Evolutionary conservation across 768 basidiomycete genomes (phyloP), one percentile per base, ranked within the genome.

Genomic region (Panaeolus cyanescens): DNA sequence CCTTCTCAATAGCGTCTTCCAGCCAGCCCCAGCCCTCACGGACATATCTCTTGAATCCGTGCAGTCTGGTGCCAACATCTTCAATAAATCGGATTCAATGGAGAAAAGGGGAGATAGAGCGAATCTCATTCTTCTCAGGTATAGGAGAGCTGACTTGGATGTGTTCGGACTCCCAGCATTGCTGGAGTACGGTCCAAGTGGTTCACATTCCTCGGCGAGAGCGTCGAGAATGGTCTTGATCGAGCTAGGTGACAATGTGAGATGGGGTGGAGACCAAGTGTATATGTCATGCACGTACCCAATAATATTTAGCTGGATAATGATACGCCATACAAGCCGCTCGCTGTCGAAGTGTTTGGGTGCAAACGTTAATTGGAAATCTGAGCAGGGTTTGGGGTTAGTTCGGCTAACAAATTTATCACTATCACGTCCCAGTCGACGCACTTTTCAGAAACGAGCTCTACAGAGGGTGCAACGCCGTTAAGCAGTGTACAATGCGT

Each of bases 231-330:
- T 80, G 1, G 74, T 75, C 68, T 85, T 87, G 62, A 90, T 73
- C 17, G 86, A 86, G 1, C 87, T 61, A 37, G n/a, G n/a, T n/a
- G n/a, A n/a, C n/a, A n/a, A n/a, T n/a, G n/a, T 15, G 31, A 13
- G 50, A 50, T 28, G 32, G 31, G 8, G 17, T 19, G n/a, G n/a
- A n/a, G n/a, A n/a, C n/a, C n/a, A n/a, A n/a, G n/a, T n/a, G n/a
- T n/a, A n/a, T n/a, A n/a, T n/a, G n/a, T n/a, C n/a, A n/a, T 58
- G 3, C 37, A 67, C 75, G 13, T 55, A 87, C 88, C 83, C 74
- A 61, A 90, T 88, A 63, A 91, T 73, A 66, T 91, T 91, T 40
- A 91, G 82, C 64, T 91, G 86, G 7, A 91, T 80, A 57, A 91
- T 80, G 12, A 82, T 79, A 62, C 79, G 83, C 89, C 89, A 91